Base-by-base conservation (phyloP, 805 yeast genomes). In the Barnettozyma pratensis region DNA sequence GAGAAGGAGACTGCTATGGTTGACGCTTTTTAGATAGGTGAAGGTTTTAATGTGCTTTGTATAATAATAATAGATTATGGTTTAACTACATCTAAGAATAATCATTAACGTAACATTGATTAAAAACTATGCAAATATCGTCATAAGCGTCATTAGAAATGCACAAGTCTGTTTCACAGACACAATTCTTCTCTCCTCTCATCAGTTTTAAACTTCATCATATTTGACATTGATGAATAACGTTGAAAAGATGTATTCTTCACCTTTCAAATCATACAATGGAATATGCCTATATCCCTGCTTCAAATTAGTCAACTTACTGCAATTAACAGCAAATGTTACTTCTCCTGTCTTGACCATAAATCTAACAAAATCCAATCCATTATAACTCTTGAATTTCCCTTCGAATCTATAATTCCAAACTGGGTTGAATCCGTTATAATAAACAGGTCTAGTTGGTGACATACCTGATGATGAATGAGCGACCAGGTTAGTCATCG, bases 271-370 rank as follows among this genome's bases (percentile, higher is more conserved):
- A 63, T 88, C 96, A 59, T 77, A 80, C 11, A 94, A 65, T 0
- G 91, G 89, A 12, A 90, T 65, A 60, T 89, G 94, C 43, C 97
- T 74, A 65, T 83, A 94, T 0, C 99, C 99, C 45, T 75, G 73
- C 42, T 80, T 82, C 54, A 94, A 60, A 52, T 81, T 75, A n/a
- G 73, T 70, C 37, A 92, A 60, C 48, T 84, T 81, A 14, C 77
- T 69, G 26, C 87, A 81, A 49, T 76, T 71, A 7, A 76, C 71
- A 1, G 96, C 97, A 55, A 81, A 67, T 6, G 66, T 55, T 3
- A 42, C 49, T 6, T 76, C 65, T 2, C 67, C 69, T 3, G 79
- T 66, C 52, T 76, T 75, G 4, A 83, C 73, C 3, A 72, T 57
- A 46, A 87, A 72, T 47, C 79, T 68, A 7, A 85, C 51, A 60